Base-by-base conservation (phyloP, 192 early-diverging fungal genomes). In the Coemansia sp. region DNA sequence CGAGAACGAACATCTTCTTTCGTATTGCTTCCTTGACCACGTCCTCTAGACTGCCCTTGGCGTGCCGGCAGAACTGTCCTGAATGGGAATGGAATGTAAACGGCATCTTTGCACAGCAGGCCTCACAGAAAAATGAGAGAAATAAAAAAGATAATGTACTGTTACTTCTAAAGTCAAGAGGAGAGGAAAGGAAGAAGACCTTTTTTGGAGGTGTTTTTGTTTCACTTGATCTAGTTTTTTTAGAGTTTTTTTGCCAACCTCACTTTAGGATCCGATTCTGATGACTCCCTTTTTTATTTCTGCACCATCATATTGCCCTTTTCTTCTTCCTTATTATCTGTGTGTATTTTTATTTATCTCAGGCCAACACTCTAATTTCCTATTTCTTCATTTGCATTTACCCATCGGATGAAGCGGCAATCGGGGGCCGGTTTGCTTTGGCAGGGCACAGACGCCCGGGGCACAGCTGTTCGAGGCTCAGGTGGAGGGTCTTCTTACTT, bases 31-130 rank as follows among this genome's bases (percentile, higher is more conserved):
- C 70, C 56, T 84, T 65, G 13, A 99, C 88, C 0, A 95, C 91
- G 19, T 89, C 85, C 66, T 97, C 94, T 8, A 99, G 85, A 10
- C 70, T 82, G 19, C 95, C 97, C 19, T 88, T 83, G 41, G 93
- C 97, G 72, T 99, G 97, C 43, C 85, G 83, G 74, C 97, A 99
- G 86, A 94, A 98, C 84, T 96, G 92, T 6, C 97, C 97, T 1
- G 94, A 96, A 72, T 99, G 97, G 12, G 92, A 90, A 69, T 99
- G 97, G 59, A 90, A 86, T 5, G 93, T 93, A 73, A 96, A 88
- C 37, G 90, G 88, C 90, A 94, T 92, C 45, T 26, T 43, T 12
- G 21, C 32, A 2, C 32, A 32, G 32, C 4, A 4, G 32, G 1
- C 32, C 32, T 6, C 16, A 57, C 16, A 64, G 50, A 47, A 2